These are phyloP conservation scores for Ramaria sp. DNA, from an alignment of 768 basidiomycete genomes.

Conservation along the genomic window DNA sequence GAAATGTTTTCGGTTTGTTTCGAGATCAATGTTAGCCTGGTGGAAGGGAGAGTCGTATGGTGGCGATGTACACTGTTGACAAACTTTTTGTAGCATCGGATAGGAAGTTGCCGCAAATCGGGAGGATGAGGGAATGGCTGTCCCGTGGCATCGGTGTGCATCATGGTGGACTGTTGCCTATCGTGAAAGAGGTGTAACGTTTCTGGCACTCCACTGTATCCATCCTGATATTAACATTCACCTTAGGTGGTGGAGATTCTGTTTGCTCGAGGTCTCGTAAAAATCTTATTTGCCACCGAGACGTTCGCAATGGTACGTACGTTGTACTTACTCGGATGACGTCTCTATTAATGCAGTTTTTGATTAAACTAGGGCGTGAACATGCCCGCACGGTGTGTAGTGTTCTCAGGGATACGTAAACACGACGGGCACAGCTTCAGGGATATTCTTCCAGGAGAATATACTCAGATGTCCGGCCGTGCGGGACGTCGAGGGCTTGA, in stretches of 20 bases:
- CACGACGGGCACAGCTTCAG: conserved; percentile 92
- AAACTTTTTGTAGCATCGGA: conserved; percentile 56
- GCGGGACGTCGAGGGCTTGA: conserved; percentile 95
- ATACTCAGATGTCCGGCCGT: conserved; percentile 98
- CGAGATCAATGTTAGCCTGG: background rate
- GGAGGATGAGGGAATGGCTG: conserved; percentile 79
- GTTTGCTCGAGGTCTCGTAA: conserved; percentile 91
- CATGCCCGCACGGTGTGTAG: conserved; percentile 97
- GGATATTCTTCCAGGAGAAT: conserved; percentile 83
- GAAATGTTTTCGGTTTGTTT: background rate
- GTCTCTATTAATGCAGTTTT: background rate
- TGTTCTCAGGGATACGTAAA: conserved; percentile 90
- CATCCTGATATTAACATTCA: background rate
- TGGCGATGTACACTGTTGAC: background rate
- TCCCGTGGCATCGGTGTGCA: conserved; percentile 94
- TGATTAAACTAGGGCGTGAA: conserved; percentile 71
- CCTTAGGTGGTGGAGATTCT: conserved; percentile 86
- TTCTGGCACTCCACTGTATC: background rate
- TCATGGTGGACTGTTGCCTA: conserved; percentile 90
- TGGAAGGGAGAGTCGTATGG: background rate
- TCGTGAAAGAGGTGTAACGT: conserved; percentile 80
- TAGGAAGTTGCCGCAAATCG: conserved; percentile 86
- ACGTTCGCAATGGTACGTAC: conserved; percentile 96
- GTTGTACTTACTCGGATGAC: conserved; percentile 11
- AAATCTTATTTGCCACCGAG: conserved; percentile 95